These are phyloP conservation scores for Citrus unshiu DNA, from an alignment of 345 rosid species.

Conservation along the genomic window DNA sequence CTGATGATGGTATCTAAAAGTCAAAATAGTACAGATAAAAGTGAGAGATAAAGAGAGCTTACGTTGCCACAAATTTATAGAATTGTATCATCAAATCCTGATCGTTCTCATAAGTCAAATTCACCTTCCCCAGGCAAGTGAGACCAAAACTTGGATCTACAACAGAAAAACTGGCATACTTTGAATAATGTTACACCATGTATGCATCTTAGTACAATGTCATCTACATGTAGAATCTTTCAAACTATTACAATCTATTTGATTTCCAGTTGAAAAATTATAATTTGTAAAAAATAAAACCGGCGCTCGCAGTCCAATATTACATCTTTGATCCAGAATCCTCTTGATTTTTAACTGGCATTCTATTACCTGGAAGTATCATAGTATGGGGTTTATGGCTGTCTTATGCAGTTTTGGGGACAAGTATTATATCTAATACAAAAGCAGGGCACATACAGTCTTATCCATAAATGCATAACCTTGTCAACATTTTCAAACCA, in stretches of 20 bases:
- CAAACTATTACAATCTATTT: not conserved
- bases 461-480: not conserved
- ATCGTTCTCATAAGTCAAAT: conserved; percentile 61
- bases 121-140: conserved; percentile 71
- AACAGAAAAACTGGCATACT: not conserved
- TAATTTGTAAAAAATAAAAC: not conserved
- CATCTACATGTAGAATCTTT: not conserved
- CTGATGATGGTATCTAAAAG: not conserved
- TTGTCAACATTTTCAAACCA: not conserved
- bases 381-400: not conserved
- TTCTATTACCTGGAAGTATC: not conserved
- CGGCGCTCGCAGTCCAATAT: not conserved
- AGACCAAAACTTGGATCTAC: conserved; percentile 83
- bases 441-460: not conserved
- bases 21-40: not conserved
- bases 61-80: conserved; percentile 71
- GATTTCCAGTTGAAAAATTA: not conserved
- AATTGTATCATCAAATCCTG: conserved; percentile 73
- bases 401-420: not conserved
- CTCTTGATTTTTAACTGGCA: not conserved
- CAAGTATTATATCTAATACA: not conserved
- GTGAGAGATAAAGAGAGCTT: conserved; percentile 21
- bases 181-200: not conserved
- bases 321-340: not conserved
- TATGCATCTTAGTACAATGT: not conserved